Percentiles rank a stretch among this genome's conserved stretches.
Evolutionary conservation across 2,329 filamentous ascomycete genomes (phyloP).

Genomic region (Botrytis tulipae): DNA sequence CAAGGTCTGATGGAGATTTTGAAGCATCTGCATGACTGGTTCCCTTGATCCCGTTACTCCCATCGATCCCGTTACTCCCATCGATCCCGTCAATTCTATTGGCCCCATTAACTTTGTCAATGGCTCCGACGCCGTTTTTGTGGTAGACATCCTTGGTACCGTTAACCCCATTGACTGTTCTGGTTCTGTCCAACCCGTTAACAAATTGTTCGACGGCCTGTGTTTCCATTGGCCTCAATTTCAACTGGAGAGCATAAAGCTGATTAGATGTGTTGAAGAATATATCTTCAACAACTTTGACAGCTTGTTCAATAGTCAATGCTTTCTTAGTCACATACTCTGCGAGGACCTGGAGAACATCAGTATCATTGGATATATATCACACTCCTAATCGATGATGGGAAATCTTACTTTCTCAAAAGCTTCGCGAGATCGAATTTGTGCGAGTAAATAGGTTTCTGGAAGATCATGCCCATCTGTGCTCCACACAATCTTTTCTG

Average conservation of each 20-base stretch:
- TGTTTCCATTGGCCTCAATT: constrained; percentile 33
- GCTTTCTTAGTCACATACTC: constrained; percentile 66
- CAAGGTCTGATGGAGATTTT: constrained; percentile 30
- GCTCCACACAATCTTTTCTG: constrained; percentile 74
- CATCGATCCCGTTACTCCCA: not conserved
- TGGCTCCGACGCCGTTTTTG: not conserved
- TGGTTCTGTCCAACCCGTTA: not conserved
- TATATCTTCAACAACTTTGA: constrained; percentile 62
- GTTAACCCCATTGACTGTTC: not conserved
- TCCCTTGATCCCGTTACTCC: not conserved
- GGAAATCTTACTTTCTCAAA: constrained; percentile 58
- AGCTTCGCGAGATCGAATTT: constrained; percentile 68
- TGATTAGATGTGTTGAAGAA: constrained; percentile 75
- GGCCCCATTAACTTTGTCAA: not conserved
- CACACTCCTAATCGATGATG: no score
- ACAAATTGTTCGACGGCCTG: not conserved
- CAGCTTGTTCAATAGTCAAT: constrained; percentile 59
- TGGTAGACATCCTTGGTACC: not conserved
- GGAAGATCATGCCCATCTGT: constrained; percentile 79
- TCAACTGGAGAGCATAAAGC: constrained; percentile 64
- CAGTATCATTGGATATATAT: not conserved
- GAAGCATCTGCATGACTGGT: not conserved
- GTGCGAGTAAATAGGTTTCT: constrained; percentile 73
- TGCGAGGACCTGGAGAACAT: constrained; percentile 54
- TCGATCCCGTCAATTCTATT: not conserved